Conservation (phyloP, 805 yeast genomes). For the Nakazawaea anatomiae region DNA sequence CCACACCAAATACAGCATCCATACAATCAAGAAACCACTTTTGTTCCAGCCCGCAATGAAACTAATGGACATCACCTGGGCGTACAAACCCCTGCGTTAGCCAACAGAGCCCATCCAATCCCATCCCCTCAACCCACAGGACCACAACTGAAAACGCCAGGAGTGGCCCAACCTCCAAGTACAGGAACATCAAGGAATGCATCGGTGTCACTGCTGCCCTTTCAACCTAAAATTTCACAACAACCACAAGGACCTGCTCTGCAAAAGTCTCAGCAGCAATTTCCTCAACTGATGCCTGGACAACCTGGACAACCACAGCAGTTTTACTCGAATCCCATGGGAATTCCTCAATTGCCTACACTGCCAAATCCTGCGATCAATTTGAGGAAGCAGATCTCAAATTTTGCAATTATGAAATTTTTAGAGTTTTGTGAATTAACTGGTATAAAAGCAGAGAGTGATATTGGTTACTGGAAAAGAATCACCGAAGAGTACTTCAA, state of each 20-base stretch:
- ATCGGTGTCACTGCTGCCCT: neutral
- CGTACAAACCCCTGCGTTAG: neutral
- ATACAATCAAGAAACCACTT: conserved; percentile 3
- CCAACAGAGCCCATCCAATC: neutral
- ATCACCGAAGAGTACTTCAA: conserved; percentile 46
- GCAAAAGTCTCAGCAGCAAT: conserved; percentile 5
- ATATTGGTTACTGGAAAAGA: conserved; percentile 44
- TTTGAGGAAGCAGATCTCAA: conserved; percentile 14
- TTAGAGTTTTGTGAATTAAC: conserved; percentile 13
- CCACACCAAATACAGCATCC: conserved; percentile 5
- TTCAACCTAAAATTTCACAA: neutral
- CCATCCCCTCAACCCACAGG: neutral
- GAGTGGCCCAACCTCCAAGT: neutral
- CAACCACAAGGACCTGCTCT: conserved; percentile 11
- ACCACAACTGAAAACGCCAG: neutral
- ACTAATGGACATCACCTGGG: neutral
- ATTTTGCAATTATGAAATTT: conserved; percentile 14
- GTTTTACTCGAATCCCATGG: neutral
- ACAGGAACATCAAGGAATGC: neutral
- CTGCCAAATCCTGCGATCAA: conserved; percentile 6
- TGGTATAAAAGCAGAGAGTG: conserved; percentile 12
- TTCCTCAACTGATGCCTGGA: conserved; percentile 10
- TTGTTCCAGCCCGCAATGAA: conserved; percentile 1
- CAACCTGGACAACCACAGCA: conserved; percentile 7
- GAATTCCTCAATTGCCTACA: neutral